phyloP scores from a whole-genome alignment of 78 protist species.

The Neovahlkampfia damariscottae region DNA sequence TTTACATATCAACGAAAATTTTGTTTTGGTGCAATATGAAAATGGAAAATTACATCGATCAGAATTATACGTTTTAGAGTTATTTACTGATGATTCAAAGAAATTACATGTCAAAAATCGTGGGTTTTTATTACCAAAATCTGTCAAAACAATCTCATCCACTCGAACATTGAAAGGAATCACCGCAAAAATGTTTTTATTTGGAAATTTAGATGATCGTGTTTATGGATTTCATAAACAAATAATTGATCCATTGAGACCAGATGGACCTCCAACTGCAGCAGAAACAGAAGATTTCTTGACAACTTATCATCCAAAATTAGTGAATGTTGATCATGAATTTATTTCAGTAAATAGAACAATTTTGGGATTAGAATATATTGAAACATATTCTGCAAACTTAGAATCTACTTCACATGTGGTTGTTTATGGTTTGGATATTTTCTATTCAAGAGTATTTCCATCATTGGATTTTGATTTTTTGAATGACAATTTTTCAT shows the following conservation, averaged over 20 bases:
- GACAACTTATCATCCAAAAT: background rate
- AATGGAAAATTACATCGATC: background rate
- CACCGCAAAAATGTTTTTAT: background rate
- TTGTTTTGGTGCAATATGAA: background rate
- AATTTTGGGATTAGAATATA: background rate
- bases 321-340: background rate
- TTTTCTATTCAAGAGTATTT: conserved; percentile 14
- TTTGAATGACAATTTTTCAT: conserved; percentile 19
- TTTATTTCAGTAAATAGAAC: background rate
- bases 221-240: background rate
- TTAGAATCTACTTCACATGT: conserved; percentile 26
- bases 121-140: background rate
- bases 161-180: conserved; percentile 11
- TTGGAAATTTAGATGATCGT: background rate
- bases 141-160: background rate
- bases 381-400: background rate
- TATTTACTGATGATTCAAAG: background rate
- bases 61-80: background rate
- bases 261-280: background rate
- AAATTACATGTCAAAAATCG: background rate
- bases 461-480: conserved; percentile 18
- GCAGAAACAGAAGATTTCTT: conserved; percentile 9
- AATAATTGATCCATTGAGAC: conserved; percentile 4
- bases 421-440: conserved; percentile 10
- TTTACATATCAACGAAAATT: background rate